Percentiles rank a stretch among this genome's conserved stretches.
Conservation (phyloP, 1,139 yeast genomes). For the Pichia sp. region DNA sequence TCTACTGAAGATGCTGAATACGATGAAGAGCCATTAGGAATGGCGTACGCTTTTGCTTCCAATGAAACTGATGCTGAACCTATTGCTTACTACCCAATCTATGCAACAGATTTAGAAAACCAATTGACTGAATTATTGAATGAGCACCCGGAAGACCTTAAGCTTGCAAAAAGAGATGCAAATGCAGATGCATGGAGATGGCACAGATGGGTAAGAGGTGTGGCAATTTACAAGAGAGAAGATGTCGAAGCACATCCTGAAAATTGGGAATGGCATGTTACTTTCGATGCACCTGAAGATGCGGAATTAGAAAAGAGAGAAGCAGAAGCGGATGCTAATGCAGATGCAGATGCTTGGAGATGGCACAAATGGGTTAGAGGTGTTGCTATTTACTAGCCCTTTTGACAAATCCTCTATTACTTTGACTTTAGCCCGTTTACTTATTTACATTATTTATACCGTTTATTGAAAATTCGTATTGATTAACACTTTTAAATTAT, state of each 20-base stretch:
- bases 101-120: conserved; percentile 11
- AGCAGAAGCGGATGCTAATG: conserved; percentile 18
- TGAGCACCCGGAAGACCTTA: background rate
- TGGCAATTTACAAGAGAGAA: conserved; percentile 15
- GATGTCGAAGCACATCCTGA: background rate
- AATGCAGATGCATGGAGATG: conserved; percentile 14
- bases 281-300: background rate
- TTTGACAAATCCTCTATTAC: background rate
- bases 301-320: conserved; percentile 12
- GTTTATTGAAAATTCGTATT: background rate
- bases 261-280: background rate
- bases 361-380: conserved; percentile 6
- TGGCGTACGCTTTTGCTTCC: conserved; percentile 8
- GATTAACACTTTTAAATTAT: background rate
- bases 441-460: background rate
- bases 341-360: conserved; percentile 17
- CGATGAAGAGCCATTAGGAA: conserved; percentile 6
- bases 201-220: conserved; percentile 9
- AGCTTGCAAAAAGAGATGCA: conserved; percentile 18
- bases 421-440: background rate
- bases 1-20: background rate
- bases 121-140: conserved; percentile 3
- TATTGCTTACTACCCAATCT: conserved; percentile 14
- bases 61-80: conserved; percentile 11
- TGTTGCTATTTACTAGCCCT: conserved; percentile 3